Evolutionary conservation across 805 yeast species (phyloP).

Genomic region (Ogataea trehaloabstinens): DNA sequence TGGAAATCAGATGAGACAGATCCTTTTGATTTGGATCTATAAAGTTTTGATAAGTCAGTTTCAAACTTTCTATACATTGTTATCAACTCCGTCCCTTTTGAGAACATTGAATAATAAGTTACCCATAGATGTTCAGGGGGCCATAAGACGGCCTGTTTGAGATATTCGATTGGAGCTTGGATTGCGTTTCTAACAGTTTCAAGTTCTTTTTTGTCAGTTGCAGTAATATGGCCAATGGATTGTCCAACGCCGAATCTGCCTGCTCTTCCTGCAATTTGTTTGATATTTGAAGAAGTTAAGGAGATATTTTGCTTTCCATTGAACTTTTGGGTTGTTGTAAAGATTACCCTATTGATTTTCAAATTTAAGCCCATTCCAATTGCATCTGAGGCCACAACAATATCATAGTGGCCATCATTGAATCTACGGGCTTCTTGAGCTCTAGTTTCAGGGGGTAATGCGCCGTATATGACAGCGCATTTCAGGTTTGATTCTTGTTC

Average conservation of each 20-base stretch:
- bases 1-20: slow-evolving; percentile 21
- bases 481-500: slow-evolving; percentile 59
- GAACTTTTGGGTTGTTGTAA: slow-evolving; percentile 65
- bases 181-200: slow-evolving; percentile 45
- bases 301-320: slow-evolving; percentile 54
- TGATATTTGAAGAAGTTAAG: slow-evolving; percentile 64
- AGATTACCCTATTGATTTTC: slow-evolving; percentile 76
- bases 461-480: slow-evolving; percentile 93
- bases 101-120: slow-evolving; percentile 59
- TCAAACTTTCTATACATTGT: slow-evolving; percentile 50
- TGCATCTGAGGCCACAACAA: slow-evolving; percentile 94
- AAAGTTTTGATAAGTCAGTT: slow-evolving; percentile 31
- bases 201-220: slow-evolving; percentile 46
- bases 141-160: slow-evolving; percentile 69
- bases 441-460: slow-evolving; percentile 93
- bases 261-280: slow-evolving; percentile 96
- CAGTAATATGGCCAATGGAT: slow-evolving; percentile 51
- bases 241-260: slow-evolving; percentile 61
- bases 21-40: slow-evolving; percentile 11
- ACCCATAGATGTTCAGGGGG: slow-evolving; percentile 76
- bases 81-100: slow-evolving; percentile 45
- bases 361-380: slow-evolving; percentile 96
- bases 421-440: slow-evolving; percentile 78
- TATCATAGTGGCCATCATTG: slow-evolving; percentile 74
- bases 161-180: slow-evolving; percentile 46